Evolutionary conservation across 208 protist species (phyloP).

Genomic region (Leishmania guyanensis): DNA sequence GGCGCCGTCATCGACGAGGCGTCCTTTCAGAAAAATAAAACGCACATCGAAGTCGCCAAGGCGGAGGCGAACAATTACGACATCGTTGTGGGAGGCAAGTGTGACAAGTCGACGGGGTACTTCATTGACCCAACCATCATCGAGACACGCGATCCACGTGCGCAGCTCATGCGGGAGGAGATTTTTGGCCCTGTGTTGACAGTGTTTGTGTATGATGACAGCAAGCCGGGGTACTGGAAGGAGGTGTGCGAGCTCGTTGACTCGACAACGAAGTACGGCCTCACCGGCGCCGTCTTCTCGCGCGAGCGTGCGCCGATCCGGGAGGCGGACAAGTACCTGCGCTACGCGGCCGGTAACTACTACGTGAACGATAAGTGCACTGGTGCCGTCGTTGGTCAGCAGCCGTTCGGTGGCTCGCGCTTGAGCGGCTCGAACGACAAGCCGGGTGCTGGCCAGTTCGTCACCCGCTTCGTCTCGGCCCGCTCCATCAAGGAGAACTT

Average conservation of each 20-base stretch:
- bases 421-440: constrained; percentile 97
- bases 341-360: constrained; percentile 95
- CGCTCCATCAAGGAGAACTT: constrained; percentile 98
- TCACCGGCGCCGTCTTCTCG: constrained; percentile 95
- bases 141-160: constrained; percentile 86
- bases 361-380: constrained; percentile 99
- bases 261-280: constrained; percentile 89
- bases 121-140: constrained; percentile 98
- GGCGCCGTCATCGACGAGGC: constrained; percentile 96
- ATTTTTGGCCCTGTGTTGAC: constrained; percentile 98
- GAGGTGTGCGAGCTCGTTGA: constrained; percentile 86
- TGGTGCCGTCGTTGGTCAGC: constrained; percentile 98
- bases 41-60: constrained; percentile 96
- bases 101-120: constrained; percentile 83
- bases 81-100: constrained; percentile 77
- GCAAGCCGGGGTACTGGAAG: constrained; percentile 79
- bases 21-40: constrained; percentile 93
- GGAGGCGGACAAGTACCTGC: constrained; percentile 64
- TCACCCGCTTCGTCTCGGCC: constrained; percentile 91
- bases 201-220: constrained; percentile 95
- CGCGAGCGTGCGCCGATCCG: constrained; percentile 76
- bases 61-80: constrained; percentile 58
- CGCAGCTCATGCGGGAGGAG: constrained; percentile 94
- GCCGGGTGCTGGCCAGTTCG: constrained; percentile 91
- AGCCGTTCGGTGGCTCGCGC: constrained; percentile 96